These are phyloP conservation scores for Farysia itapuensis DNA, from an alignment of 1,284 basidiomycete species.

Conservation along the genomic window DNA sequence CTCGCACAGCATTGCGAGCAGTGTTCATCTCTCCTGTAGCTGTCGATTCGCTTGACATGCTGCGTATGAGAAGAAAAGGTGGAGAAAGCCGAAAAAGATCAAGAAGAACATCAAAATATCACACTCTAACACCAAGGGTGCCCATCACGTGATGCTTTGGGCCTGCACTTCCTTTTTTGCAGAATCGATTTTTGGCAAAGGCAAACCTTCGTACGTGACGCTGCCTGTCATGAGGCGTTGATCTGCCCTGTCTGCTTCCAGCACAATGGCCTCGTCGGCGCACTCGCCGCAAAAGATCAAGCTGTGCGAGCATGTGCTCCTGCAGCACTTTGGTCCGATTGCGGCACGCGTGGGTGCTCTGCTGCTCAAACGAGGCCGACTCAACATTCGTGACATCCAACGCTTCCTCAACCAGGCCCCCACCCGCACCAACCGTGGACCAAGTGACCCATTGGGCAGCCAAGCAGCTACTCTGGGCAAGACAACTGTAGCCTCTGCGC, in stretches of 20 bases:
- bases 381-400: slow-evolving; percentile 67
- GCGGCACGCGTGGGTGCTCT: slow-evolving; percentile 73
- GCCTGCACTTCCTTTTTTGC: too few species aligned
- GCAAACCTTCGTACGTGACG: neutral
- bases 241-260: too few species aligned
- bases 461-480: slow-evolving; percentile 6
- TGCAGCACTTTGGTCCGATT: slow-evolving; percentile 76
- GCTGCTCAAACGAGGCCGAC: slow-evolving; percentile 80
- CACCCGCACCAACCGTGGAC: slow-evolving; percentile 22
- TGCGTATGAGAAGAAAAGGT: too few species aligned
- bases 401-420: slow-evolving; percentile 44
- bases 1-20: too few species aligned
- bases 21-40: too few species aligned
- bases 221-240: too few species aligned
- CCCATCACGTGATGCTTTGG: too few species aligned
- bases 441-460: slow-evolving; percentile 22
- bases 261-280: slow-evolving; percentile 29
- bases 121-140: too few species aligned
- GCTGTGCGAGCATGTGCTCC: slow-evolving; percentile 74
- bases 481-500: slow-evolving; percentile 17
- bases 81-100: too few species aligned
- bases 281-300: slow-evolving; percentile 53
- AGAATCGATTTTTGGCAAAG: too few species aligned
- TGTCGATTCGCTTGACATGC: too few species aligned
- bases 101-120: too few species aligned